These are phyloP conservation scores for Syzygium jambos DNA, from an alignment of 345 rosid genomes.

Conservation along the genomic window DNA sequence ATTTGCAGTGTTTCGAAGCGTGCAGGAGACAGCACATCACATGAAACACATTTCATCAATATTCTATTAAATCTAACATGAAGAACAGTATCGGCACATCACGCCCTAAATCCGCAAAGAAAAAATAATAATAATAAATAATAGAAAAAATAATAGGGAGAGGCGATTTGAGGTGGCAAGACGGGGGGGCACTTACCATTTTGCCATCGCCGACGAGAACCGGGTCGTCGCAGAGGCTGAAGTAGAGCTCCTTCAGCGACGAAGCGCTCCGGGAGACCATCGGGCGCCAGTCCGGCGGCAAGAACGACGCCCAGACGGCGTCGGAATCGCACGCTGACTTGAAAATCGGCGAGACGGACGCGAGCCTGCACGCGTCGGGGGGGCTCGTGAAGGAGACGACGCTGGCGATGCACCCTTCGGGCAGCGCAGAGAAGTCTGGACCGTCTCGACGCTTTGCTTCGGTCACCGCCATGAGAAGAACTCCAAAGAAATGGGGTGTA, in stretches of 20 bases:
- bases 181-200: slow-evolving; percentile 7
- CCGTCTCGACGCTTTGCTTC: neutral
- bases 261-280: neutral
- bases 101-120: neutral
- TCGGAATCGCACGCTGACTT: slow-evolving; percentile 17
- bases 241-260: slow-evolving; percentile 16
- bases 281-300: slow-evolving; percentile 8
- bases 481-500: neutral
- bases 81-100: neutral
- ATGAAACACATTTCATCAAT: neutral
- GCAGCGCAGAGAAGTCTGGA: neutral
- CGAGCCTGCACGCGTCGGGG: slow-evolving; percentile 10
- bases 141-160: neutral
- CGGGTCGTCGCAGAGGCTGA: slow-evolving; percentile 14
- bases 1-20: neutral
- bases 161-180: neutral
- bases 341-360: slow-evolving; percentile 9
- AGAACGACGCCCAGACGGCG: slow-evolving; percentile 16
- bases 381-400: slow-evolving; percentile 14
- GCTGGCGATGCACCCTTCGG: slow-evolving; percentile 4
- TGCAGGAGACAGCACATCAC: neutral
- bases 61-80: neutral
- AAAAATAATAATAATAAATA: neutral
- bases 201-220: slow-evolving; percentile 20
- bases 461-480: neutral